Base-by-base conservation (phyloP, 495 filamentous ascomycete species). In the Penicillium turbatum region DNA sequence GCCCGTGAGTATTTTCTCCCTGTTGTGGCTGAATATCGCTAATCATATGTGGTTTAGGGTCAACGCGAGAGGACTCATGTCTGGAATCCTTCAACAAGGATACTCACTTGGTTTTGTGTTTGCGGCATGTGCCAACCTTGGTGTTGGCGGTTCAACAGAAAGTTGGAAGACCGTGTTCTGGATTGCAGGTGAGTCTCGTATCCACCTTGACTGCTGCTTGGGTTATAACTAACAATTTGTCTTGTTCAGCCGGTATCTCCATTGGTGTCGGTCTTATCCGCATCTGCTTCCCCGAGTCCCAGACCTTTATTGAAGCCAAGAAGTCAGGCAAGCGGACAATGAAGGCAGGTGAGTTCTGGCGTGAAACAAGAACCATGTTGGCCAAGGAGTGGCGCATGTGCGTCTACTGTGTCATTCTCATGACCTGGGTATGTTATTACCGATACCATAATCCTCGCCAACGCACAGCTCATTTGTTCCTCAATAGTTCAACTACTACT, bases 31-130 rank as follows among this genome's bases (percentile, higher is more conserved):
- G 13, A 9, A 11, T 9, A 8, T 19, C 6, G 12, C 30, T 60
- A 29, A 60, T 29, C 8, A 19, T 41, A n/a, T 31, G 73, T 56
- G 39, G 40, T 56, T 12, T 12, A 69, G 68, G 45, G 64, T 68
- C 36, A 78, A 87, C 54, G 83, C 86, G 8, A 75, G 86, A 58
- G 86, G 87, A 48, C 72, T 90, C 10, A 88, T 90, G 80, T 88
- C 85, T 2, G 88, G 88, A 8, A 83, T 90, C 17, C 70, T 90
- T 5, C 88, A 92, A 51, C 86, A 89, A 62, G 88, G 88, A 0
- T 90, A 90, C 56, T 82, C 86, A 5, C 71, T 89, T 27, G 88
- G 88, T 9, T 90, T 89, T 56, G 78, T 92, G 3, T 72, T 86
- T 49, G 87, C 88, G 16, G 86, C 87, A 1, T 83, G 80, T 51